phyloP scores from a whole-genome alignment of 2,329 filamentous ascomycete genomes.

The Amauroascus verrucosus region DNA sequence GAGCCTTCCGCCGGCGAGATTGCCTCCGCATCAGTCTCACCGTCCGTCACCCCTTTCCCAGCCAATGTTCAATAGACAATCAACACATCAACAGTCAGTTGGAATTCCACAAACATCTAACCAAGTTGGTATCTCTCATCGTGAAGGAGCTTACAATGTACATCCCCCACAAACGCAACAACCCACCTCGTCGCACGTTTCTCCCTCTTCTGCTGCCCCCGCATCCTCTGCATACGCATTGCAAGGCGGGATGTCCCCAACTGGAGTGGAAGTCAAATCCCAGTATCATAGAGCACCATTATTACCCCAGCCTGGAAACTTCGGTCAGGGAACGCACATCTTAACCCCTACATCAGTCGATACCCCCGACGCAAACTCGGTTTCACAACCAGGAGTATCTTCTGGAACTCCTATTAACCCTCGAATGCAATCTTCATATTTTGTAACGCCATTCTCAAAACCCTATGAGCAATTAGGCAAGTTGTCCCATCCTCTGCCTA shows the following conservation, averaged over 20 bases:
- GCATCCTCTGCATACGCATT: constrained; percentile 53
- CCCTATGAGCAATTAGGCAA: constrained; percentile 94
- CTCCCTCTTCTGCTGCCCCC: constrained; percentile 47
- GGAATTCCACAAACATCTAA: constrained; percentile 63
- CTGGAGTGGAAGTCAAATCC: constrained; percentile 41
- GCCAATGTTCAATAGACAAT: constrained; percentile 63
- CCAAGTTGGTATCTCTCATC: constrained; percentile 36
- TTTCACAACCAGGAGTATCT: background rate
- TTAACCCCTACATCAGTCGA: constrained; percentile 32
- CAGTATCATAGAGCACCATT: constrained; percentile 4
- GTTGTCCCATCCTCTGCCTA: constrained; percentile 37
- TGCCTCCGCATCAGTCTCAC: constrained; percentile 60
- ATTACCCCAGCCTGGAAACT: background rate
- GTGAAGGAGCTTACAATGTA: constrained; percentile 29
- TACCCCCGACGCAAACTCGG: constrained; percentile 22
- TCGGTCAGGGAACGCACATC: constrained; percentile 9
- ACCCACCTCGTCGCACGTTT: constrained; percentile 70
- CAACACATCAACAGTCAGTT: constrained; percentile 56
- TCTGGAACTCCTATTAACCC: constrained; percentile 10
- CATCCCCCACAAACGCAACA: constrained; percentile 51
- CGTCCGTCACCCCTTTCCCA: constrained; percentile 51
- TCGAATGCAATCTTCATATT: constrained; percentile 49
- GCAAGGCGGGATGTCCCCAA: constrained; percentile 53
- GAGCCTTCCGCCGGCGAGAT: constrained; percentile 53
- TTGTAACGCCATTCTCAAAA: constrained; percentile 79